Base-by-base conservation (phyloP, 2,329 filamentous ascomycete species). In the Ceratocystiopsis sp. region DNA sequence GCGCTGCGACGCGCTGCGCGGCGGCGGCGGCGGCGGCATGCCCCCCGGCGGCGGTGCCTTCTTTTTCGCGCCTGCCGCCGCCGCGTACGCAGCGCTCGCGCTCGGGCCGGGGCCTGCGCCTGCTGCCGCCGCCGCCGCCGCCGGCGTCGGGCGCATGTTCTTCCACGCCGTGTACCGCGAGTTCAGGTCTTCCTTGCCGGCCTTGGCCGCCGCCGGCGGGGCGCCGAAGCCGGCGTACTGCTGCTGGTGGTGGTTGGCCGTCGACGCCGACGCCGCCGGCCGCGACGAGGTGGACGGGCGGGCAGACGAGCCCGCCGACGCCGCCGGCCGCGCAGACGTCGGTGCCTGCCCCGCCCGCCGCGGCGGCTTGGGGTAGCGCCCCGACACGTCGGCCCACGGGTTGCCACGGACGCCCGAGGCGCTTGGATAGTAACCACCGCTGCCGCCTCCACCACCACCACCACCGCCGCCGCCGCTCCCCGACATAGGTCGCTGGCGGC, bases 391-490 rank as follows among this genome's bases (percentile, higher is more conserved):
- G 43, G 64, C 58, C 67, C 70, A 76, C 1, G 72, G 72, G 50
- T 76, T 76, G 14, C 72, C 72, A 48, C 57, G 66, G 32, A 74
- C 68, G 11, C 71, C 71, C 18, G 72, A 75, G 10, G 69, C 61
- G n/a, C 54, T 57, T 3, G 68, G 61, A 45, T 63, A 68, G 45
- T 65, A 60, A 18, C 53, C 53, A 15, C 51, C 43, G 13, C 56
- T 53, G 21, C 21, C 21, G 21, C 21, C 21, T 4, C 21, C 21
- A 8, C 21, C 21, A 8, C 21, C 21, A 8, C 21, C 21, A 8
- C 21, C 21, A 8, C 21, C 21, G 21, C 4, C 21, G 21, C n/a
- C n/a, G n/a, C n/a, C n/a, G 29, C 7, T 7, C 7, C 29, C 29
- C 7, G 29, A 7, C 7, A 12, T 7, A 7, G 32, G 11, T 21